Conservation (phyloP, 306 rosid species). For the Castanospermum australe region DNA sequence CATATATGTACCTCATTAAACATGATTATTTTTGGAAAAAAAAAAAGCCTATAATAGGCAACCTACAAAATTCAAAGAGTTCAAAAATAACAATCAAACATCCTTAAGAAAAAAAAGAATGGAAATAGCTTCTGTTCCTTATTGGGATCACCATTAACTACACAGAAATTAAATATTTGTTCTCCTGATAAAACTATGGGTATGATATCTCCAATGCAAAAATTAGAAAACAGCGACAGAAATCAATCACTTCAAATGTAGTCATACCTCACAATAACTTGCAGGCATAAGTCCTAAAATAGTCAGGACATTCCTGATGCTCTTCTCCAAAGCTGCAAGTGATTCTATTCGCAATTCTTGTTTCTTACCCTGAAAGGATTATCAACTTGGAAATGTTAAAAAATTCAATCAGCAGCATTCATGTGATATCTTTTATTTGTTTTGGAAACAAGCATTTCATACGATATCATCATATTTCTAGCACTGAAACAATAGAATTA, state of each 20-base stretch:
- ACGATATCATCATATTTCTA: constrained; percentile 8
- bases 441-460: neutral
- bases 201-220: constrained; percentile 1
- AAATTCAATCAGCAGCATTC: neutral
- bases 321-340: constrained; percentile 71
- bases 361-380: constrained; percentile 70
- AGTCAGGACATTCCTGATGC: constrained; percentile 51
- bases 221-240: constrained; percentile 8
- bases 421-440: neutral
- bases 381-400: constrained; percentile 18
- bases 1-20: neutral
- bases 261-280: constrained; percentile 67
- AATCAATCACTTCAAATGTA: constrained; percentile 15
- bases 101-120: neutral
- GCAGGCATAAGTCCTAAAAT: constrained; percentile 79
- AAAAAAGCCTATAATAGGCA: neutral
- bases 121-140: neutral
- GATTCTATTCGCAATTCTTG: constrained; percentile 74
- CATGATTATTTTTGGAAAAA: neutral
- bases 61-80: neutral
- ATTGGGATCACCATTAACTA: neutral
- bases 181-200: neutral
- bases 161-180: neutral
- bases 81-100: neutral
- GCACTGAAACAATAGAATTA: neutral